Conservation (phyloP, 2,329 filamentous ascomycete species). For the Aspergillus sojae region DNA sequence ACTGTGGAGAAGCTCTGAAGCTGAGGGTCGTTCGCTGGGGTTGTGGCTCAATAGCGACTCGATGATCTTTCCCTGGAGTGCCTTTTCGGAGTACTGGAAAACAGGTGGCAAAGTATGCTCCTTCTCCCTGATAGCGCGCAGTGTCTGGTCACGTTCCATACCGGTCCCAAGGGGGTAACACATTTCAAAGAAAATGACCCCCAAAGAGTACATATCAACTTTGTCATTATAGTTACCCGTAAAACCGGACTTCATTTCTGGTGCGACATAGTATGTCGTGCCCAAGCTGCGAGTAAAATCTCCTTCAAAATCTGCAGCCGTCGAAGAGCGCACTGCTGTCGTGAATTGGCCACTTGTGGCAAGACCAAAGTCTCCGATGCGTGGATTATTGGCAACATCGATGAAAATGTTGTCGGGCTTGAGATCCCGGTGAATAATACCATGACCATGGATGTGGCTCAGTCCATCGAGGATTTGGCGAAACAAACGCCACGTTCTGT, state of each 20-base stretch:
- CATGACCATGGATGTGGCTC: conserved; percentile 83
- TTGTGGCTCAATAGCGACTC: conserved; percentile 78
- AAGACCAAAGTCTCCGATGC: conserved; percentile 94
- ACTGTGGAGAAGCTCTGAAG: conserved; percentile 78
- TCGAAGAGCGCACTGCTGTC: conserved; percentile 42
- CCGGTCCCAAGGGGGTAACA: conserved; percentile 65
- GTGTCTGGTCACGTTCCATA: conserved; percentile 66
- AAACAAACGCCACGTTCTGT: conserved; percentile 87
- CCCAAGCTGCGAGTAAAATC: conserved; percentile 60
- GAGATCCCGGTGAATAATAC: conserved; percentile 92
- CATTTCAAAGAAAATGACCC: conserved; percentile 99
- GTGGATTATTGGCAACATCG: conserved; percentile 83
- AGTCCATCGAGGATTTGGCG: conserved; percentile 89
- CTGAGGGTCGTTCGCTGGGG: conserved; percentile 79
- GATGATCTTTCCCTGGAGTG: conserved; percentile 74
- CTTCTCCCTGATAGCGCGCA: conserved; percentile 69
- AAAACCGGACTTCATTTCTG: conserved; percentile 78
- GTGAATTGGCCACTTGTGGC: conserved; percentile 78
- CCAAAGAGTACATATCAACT: conserved; percentile 97
- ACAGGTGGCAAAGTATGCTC: conserved; percentile 70
- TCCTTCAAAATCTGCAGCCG: conserved; percentile 39
- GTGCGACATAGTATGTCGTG: conserved; percentile 90
- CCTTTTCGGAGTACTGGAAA: conserved; percentile 70
- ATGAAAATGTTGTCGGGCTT: conserved; percentile 99
- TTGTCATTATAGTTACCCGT: conserved; percentile 84